These are phyloP conservation scores for Alternaria atra DNA, from an alignment of 2,329 filamentous ascomycete genomes.

Conservation along the genomic window DNA sequence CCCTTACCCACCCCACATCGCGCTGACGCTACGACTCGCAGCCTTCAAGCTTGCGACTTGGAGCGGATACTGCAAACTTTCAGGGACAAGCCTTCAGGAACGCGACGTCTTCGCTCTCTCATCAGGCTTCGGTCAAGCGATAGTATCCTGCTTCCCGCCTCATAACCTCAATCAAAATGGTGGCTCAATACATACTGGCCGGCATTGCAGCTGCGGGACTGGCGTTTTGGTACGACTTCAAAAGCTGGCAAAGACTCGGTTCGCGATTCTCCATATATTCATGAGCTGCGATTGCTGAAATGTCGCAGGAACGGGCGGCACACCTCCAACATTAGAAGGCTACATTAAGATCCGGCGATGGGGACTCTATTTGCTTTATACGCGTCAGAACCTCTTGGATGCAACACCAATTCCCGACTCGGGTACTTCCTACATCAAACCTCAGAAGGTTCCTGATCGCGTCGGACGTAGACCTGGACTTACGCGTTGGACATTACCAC, in stretches of 20 bases:
- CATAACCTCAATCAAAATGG: neutral
- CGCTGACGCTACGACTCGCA: neutral
- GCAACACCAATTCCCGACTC: slow-evolving; percentile 33
- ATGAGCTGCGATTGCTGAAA: slow-evolving; percentile 4
- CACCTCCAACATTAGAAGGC: slow-evolving; percentile 40
- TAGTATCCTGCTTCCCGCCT: neutral
- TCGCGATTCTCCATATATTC: neutral
- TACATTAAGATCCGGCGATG: slow-evolving; percentile 43
- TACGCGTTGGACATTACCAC: slow-evolving; percentile 44
- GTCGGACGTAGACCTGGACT: slow-evolving; percentile 28
- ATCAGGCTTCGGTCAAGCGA: neutral
- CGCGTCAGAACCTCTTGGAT: slow-evolving; percentile 36
- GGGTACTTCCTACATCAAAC: slow-evolving; percentile 37
- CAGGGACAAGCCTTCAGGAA: neutral
- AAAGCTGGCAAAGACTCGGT: slow-evolving; percentile 35
- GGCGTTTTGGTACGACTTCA: slow-evolving; percentile 35
- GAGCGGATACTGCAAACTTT: neutral
- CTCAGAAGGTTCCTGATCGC: slow-evolving; percentile 30
- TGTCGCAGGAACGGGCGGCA: slow-evolving; percentile 41
- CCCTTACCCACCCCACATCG: slow-evolving; percentile 8
- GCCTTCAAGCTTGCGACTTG: neutral
- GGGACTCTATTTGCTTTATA: slow-evolving; percentile 40
- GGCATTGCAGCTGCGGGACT: slow-evolving; percentile 22
- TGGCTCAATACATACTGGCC: slow-evolving; percentile 19
- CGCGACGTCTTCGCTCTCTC: neutral